Conservation (phyloP, 768 basidiomycete genomes). For the Krasilnikovozyma curviuscula region DNA sequence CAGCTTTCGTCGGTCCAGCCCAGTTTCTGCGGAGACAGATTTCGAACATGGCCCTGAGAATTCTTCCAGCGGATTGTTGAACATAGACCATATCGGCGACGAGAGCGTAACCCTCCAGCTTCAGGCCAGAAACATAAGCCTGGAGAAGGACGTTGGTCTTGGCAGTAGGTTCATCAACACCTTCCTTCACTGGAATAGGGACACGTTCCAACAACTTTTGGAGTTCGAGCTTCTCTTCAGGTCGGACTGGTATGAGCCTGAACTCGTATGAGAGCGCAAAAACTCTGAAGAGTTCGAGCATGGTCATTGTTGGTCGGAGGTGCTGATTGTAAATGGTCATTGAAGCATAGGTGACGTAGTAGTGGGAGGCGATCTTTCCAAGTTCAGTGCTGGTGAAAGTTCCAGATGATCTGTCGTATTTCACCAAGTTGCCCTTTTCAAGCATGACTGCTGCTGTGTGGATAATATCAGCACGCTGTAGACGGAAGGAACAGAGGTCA, state of each 20-base stretch:
- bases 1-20: conserved; percentile 80
- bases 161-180: conserved; percentile 84
- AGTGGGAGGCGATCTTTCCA: conserved; percentile 83
- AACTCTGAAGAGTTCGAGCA: conserved; percentile 78
- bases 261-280: conserved; percentile 94
- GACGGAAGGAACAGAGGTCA: background rate
- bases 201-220: conserved; percentile 79
- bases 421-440: conserved; percentile 84
- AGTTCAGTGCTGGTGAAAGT: conserved; percentile 83
- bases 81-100: conserved; percentile 57
- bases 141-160: conserved; percentile 95
- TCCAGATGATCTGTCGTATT: conserved; percentile 75
- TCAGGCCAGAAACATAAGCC: conserved; percentile 81
- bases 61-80: conserved; percentile 89
- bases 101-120: conserved; percentile 55
- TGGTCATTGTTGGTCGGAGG: conserved; percentile 64
- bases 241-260: conserved; percentile 53
- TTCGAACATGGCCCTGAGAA: conserved; percentile 89
- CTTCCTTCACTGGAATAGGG: conserved; percentile 91
- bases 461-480: conserved; percentile 43
- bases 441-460: conserved; percentile 83
- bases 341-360: conserved; percentile 82
- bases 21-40: conserved; percentile 97
- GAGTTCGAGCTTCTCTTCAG: conserved; percentile 67
- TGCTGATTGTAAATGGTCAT: conserved; percentile 97